These are phyloP conservation scores for Aspergillus ochraceoroseus DNA, from an alignment of 2,329 filamentous ascomycete genomes.

Conservation along the genomic window DNA sequence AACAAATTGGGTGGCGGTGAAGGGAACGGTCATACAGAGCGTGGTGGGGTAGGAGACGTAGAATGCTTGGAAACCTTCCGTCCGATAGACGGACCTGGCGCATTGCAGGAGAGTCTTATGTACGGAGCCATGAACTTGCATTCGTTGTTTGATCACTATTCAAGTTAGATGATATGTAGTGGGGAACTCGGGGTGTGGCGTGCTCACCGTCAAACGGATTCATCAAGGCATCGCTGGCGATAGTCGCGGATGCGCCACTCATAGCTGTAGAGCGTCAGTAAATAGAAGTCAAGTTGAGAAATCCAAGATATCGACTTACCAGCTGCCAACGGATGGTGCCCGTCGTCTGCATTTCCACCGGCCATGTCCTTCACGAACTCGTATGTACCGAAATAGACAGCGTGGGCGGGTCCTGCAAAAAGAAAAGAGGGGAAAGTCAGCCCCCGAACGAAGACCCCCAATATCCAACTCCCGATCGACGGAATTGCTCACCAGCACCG, in stretches of 20 bases:
- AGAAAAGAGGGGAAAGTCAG: constrained; percentile 13
- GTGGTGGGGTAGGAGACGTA: constrained; percentile 99
- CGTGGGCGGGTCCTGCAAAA: constrained; percentile 78
- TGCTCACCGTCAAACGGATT: constrained; percentile 92
- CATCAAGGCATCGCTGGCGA: constrained; percentile 97
- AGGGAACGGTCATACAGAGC: constrained; percentile 96
- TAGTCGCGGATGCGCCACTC: constrained; percentile 90
- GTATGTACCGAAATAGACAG: constrained; percentile 97
- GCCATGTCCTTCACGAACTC: constrained; percentile 95
- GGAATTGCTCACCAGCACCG: constrained; percentile 67
- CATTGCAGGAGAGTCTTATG: constrained; percentile 85
- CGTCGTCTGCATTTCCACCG: constrained; percentile 77
- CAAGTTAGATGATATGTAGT: constrained; percentile 14
- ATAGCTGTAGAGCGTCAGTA: constrained; percentile 59
- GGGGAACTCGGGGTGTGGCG: neutral
- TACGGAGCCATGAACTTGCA: constrained; percentile 95
- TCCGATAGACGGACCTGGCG: constrained; percentile 78
- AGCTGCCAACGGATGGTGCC: constrained; percentile 89
- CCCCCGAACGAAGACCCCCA: constrained; percentile 3
- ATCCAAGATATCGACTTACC: constrained; percentile 52
- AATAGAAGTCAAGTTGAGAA: constrained; percentile 1
- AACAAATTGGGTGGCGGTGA: constrained; percentile 94
- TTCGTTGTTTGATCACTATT: constrained; percentile 95
- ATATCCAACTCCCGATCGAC: neutral
- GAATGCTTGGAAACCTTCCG: constrained; percentile 84